phyloP scores from a whole-genome alignment of 371 early-diverging fungal genomes.

The Apophysomyces sp. region DNA sequence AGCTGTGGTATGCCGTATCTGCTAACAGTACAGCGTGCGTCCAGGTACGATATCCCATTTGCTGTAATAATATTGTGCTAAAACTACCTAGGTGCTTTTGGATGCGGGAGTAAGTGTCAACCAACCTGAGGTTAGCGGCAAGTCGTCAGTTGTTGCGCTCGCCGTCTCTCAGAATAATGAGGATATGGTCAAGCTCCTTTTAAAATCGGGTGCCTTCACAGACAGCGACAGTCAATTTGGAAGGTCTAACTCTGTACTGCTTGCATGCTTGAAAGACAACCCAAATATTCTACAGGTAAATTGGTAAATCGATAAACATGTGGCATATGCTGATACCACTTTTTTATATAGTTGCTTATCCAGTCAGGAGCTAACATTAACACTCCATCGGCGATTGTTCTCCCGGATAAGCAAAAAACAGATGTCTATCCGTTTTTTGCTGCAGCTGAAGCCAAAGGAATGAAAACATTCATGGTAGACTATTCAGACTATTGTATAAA shows the following conservation, averaged over 20 bases:
- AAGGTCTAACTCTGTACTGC: slow-evolving; percentile 37
- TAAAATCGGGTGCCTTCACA: slow-evolving; percentile 20
- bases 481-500: background rate
- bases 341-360: slow-evolving; percentile 23
- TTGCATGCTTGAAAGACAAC: slow-evolving; percentile 28
- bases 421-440: background rate
- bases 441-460: background rate
- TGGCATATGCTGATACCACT: background rate
- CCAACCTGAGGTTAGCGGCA: background rate
- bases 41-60: slow-evolving; percentile 13
- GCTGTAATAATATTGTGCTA: background rate
- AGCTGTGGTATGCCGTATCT: slow-evolving; percentile 48
- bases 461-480: background rate
- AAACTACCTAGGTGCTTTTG: slow-evolving; percentile 20
- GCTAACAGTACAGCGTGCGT: slow-evolving; percentile 15
- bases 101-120: slow-evolving; percentile 18
- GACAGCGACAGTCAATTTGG: slow-evolving; percentile 34
- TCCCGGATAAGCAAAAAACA: background rate
- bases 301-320: background rate
- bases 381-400: background rate
- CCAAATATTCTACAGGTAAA: slow-evolving; percentile 17
- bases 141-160: slow-evolving; percentile 20
- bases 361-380: slow-evolving; percentile 25
- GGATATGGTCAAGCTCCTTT: slow-evolving; percentile 22
- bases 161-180: slow-evolving; percentile 21